A percentile compares a stretch with the other conserved stretches of the same genome.
phyloP scores from a whole-genome alignment of 108 stramenopile genomes.

The Cyclotella choctawhatcheeana region DNA sequence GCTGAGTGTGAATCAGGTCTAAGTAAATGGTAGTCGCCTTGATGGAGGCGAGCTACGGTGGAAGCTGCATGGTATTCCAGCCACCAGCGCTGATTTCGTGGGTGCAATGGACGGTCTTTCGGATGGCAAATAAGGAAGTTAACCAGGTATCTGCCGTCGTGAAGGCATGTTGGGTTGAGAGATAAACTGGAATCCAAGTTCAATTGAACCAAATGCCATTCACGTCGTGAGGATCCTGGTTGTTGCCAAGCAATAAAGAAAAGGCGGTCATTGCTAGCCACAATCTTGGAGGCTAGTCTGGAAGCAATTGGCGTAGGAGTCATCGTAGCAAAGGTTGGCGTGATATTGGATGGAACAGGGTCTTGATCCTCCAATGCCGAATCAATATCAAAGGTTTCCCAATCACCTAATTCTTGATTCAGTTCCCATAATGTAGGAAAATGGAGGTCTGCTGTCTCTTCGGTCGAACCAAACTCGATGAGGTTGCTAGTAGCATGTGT shows the following conservation, averaged over 20 bases:
- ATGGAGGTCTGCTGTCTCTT: no score
- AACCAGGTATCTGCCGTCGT: conserved; percentile 12
- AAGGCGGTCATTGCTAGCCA: neutral
- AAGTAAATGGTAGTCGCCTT: conserved; percentile 8
- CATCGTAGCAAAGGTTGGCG: neutral
- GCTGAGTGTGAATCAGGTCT: conserved; percentile 1
- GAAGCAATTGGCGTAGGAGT: neutral
- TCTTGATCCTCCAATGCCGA: neutral
- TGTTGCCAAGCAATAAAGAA: conserved; percentile 11
- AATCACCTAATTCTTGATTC: conserved; percentile 1
- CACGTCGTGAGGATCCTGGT: neutral
- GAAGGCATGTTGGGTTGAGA: conserved; percentile 9
- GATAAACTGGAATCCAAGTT: neutral
- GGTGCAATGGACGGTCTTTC: conserved; percentile 3
- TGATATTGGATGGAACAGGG: neutral
- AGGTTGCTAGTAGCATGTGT: neutral
- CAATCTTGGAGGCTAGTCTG: neutral
- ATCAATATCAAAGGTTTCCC: neutral
- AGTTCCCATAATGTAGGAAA: conserved; percentile 8
- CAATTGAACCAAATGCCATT: conserved; percentile 17
- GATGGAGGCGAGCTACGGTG: neutral
- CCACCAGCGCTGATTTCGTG: conserved; percentile 23
- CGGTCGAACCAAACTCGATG: neutral
- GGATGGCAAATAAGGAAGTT: conserved; percentile 10
- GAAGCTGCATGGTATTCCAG: conserved; percentile 6